These are phyloP conservation scores for Trichoderma brevicompactum DNA, from an alignment of 2,329 filamentous ascomycete species.

Conservation along the genomic window DNA sequence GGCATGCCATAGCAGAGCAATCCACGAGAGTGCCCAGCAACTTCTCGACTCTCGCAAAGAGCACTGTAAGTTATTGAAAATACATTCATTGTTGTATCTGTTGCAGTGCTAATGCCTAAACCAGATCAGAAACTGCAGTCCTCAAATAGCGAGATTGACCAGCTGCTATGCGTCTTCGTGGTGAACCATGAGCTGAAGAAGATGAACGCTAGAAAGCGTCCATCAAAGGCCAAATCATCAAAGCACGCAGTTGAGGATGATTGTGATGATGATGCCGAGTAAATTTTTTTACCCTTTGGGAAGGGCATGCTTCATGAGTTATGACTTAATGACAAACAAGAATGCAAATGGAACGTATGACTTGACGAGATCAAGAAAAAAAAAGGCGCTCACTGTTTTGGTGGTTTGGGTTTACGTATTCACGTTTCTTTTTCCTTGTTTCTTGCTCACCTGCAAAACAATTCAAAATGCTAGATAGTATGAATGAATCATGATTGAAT, in stretches of 20 bases:
- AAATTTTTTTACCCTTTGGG: background rate
- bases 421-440: slow-evolving; percentile 10
- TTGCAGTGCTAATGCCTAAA: background rate
- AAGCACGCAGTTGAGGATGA: slow-evolving; percentile 35
- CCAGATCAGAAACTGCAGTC: slow-evolving; percentile 42
- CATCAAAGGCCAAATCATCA: slow-evolving; percentile 35
- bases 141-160: slow-evolving; percentile 41
- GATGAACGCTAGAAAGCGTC: slow-evolving; percentile 43
- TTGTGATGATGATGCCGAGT: slow-evolving; percentile 37
- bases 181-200: slow-evolving; percentile 48
- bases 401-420: slow-evolving; percentile 10
- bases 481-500: slow-evolving; percentile 34
- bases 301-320: slow-evolving; percentile 21
- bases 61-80: slow-evolving; percentile 42
- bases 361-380: background rate
- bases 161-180: slow-evolving; percentile 43
- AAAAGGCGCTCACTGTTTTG: slow-evolving; percentile 1
- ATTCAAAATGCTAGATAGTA: slow-evolving; percentile 16
- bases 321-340: slow-evolving; percentile 19
- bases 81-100: background rate
- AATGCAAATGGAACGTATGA: background rate
- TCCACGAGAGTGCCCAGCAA: slow-evolving; percentile 39
- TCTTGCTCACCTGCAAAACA: slow-evolving; percentile 19
- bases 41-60: slow-evolving; percentile 43
- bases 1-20: slow-evolving; percentile 37